phyloP scores from a whole-genome alignment of 345 rosid species.

The Eucalyptus pauciflora region DNA sequence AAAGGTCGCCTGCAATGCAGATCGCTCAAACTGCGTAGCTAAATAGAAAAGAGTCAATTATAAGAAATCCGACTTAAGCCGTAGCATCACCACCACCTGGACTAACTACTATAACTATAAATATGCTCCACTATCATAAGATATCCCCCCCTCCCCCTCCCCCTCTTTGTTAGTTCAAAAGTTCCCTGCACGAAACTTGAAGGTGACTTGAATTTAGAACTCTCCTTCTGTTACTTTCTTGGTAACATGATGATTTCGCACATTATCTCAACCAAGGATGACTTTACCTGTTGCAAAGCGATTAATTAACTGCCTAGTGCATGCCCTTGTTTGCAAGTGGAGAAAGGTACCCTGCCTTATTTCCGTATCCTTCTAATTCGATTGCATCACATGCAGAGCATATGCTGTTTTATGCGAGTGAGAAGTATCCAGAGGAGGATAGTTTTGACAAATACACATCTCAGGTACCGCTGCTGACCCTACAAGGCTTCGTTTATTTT shows the following conservation, averaged over 20 bases:
- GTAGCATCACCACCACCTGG: not conserved
- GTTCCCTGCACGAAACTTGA: not conserved
- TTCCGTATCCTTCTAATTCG: not conserved
- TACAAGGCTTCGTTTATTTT: not conserved
- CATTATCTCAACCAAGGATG: not conserved
- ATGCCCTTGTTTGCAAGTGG: not conserved
- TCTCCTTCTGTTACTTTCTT: not conserved
- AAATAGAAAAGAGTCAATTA: not conserved
- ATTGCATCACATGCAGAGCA: slow-evolving; percentile 41
- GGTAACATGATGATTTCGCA: not conserved
- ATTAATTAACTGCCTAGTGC: not conserved
- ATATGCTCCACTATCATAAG: not conserved
- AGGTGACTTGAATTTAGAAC: not conserved
- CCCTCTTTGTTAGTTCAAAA: not conserved
- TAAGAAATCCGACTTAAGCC: not conserved
- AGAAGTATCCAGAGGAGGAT: slow-evolving; percentile 79
- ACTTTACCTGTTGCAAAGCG: not conserved
- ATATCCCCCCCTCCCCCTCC: not conserved
- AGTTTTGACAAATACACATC: slow-evolving; percentile 71
- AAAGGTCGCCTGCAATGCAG: not conserved
- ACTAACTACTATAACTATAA: not conserved
- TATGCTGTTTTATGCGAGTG: slow-evolving; percentile 92
- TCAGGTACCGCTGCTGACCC: slow-evolving; percentile 30
- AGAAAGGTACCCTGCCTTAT: not conserved
- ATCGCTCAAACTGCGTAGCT: not conserved